Evolutionary conservation across 1,139 yeast genomes (phyloP).

Genomic region (Taiozyma onychis): DNA sequence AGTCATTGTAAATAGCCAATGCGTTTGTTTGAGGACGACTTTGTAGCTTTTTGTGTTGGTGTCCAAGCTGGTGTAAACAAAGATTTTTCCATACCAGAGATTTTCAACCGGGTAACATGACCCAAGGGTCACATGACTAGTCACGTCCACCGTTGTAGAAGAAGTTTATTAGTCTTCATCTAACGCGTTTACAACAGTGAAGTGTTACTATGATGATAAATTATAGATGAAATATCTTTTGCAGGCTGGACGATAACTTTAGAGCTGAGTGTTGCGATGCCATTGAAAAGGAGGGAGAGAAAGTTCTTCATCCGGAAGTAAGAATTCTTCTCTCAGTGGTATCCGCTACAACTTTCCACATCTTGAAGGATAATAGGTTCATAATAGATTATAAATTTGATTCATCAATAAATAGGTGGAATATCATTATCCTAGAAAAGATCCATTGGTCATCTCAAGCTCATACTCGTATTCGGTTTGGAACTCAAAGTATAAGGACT

Average conservation of each 20-base stretch:
- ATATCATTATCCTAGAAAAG: slow-evolving; percentile 17
- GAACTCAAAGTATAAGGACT: slow-evolving; percentile 64
- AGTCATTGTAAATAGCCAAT: neutral
- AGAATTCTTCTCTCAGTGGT: no score
- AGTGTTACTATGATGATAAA: no score
- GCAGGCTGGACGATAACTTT: no score
- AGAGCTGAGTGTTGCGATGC: no score
- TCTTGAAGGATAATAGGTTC: no score
- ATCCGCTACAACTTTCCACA: no score
- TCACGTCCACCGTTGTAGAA: no score
- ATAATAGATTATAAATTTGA: neutral
- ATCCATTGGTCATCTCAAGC: slow-evolving; percentile 26
- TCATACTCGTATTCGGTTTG: slow-evolving; percentile 58
- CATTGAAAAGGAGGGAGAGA: no score
- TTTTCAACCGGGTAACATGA: neutral
- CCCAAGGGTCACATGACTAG: neutral
- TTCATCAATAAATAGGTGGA: neutral
- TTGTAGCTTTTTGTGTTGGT: neutral
- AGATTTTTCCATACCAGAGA: neutral
- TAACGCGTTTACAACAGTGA: no score
- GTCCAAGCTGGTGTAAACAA: neutral
- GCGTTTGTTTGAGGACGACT: neutral
- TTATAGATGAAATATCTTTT: no score
- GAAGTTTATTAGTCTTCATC: no score
- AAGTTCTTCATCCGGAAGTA: no score